phyloP scores from a whole-genome alignment of 2,329 filamentous ascomycete genomes.

The Seiridium unicorne region DNA sequence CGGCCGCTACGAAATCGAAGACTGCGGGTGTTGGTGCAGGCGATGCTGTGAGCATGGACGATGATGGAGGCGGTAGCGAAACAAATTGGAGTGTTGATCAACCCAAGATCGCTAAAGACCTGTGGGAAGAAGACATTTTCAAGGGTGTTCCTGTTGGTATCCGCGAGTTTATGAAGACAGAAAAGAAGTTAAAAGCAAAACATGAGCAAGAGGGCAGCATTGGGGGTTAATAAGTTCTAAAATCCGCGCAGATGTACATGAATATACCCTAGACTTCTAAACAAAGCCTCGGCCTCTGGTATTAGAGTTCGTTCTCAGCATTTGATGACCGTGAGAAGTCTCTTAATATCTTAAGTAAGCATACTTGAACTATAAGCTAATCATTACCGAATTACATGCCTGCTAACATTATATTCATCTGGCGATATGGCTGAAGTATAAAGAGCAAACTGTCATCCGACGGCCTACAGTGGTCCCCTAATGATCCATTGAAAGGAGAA shows the following conservation, averaged over 20 bases:
- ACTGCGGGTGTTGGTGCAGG: slow-evolving; percentile 25
- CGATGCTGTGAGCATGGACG: slow-evolving; percentile 64
- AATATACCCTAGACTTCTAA: background rate
- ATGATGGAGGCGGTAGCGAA: slow-evolving; percentile 75
- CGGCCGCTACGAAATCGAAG: slow-evolving; percentile 22
- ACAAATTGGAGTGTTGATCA: slow-evolving; percentile 56
- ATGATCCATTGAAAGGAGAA: no score
- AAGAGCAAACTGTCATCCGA: no score
- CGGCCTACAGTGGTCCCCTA: no score
- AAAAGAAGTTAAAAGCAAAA: slow-evolving; percentile 83
- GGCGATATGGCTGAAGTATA: no score
- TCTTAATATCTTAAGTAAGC: background rate
- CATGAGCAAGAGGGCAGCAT: slow-evolving; percentile 57
- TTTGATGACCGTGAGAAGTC: background rate
- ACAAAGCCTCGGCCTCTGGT: no score
- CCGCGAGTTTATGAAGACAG: slow-evolving; percentile 93
- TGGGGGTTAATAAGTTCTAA: slow-evolving; percentile 31
- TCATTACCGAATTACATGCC: no score
- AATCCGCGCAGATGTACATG: background rate
- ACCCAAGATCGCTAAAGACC: slow-evolving; percentile 46
- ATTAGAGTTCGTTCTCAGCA: no score
- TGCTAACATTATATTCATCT: no score
- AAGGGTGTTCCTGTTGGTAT: slow-evolving; percentile 86
- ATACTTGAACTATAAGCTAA: no score
- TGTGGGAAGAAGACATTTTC: slow-evolving; percentile 69